Evolutionary conservation across 169 alveolate genomes (phyloP), one percentile per base, ranked within the genome.

Genomic region (Plasmodium relictum): DNA sequence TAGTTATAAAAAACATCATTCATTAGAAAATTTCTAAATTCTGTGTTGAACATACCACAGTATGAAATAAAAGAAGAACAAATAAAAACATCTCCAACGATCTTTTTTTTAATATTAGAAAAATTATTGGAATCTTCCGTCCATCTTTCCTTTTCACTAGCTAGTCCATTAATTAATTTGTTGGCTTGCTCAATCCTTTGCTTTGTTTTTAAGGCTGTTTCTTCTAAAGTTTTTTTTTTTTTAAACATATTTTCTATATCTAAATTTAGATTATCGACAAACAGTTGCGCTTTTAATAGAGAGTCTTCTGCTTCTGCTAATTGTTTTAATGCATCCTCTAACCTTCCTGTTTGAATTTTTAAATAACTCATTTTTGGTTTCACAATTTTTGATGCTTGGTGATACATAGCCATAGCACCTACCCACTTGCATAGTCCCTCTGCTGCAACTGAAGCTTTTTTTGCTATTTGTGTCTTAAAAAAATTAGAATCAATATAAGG

Each of bases 21-120:
- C 68, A 97, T 92, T 8, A 98, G 93, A 92, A 92, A 93, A 70
- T 95, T 95, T 71, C 99, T 95, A 95, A 95, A 98, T 74, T 98
- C 99, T 44, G 98, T 94, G 94, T 97, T 97, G 95, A 98, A 98
- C 85, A 99, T 99, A 42, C 99, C 96, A 93, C 99, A 97, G 90
- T 97, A 98, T 31, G 98, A 94, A 69, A 97, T 97, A 93, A 96
- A 96, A 31, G 99, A 98, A 31, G 98, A 94, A 16, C 98, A 96
- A 39, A 97, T 93, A 50, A 98, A 97, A 41, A 97, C 97, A 94
- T 98, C 98, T 72, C 99, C 99, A 62, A 97, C 97, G 16, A 98
- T 95, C 93, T 95, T 94, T 83, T 95, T 94, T 68, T 97, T 96
- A 50, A 96, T 89, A 88, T 96, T 97, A 37, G 97, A 97, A 71